Evolutionary conservation across 768 basidiomycete genomes (phyloP), one percentile per base, ranked within the genome.

Genomic region (Lentinula boryana): DNA sequence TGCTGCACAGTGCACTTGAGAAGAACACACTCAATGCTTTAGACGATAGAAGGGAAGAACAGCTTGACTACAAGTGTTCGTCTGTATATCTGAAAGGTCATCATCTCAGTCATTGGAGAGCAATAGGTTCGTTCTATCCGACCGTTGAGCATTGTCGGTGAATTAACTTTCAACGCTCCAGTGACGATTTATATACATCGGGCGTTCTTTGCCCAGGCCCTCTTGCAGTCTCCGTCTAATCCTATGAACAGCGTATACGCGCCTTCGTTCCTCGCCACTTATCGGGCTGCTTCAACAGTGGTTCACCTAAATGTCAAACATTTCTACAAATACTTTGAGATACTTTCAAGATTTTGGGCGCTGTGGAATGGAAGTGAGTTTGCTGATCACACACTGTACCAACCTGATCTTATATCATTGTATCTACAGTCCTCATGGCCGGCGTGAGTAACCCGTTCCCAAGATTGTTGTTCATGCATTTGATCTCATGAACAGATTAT

Each of bases 211-310:
- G 77, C 77, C 0, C 76, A 78, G 49, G 79, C 79, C 0, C 67
- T 81, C 56, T 68, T 76, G 10, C 77, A 79, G 36, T 67, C 71
- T 38, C 80, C 80, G 23, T 68, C 68, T 13, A 77, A 79, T 57
- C 80, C 80, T 12, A 72, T 80, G 7, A 70, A 73, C 16, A 77
- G 77, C 61, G 73, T 75, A 1, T 80, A 77, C 36, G 79, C 80
- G 0, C 77, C 80, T 5, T 80, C 80, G 8, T 78, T 79, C 65
- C 71, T 81, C 27, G 78, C 80, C 4, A 74, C 79, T 7, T 79
- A 79, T 64, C 74, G 77, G 46, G 76, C 77, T 58, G 80, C 80
- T 4, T 78, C 77, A 1, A 18, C 12, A 7, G 51, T 63, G 12
- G 21, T 56, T 0, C 23, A 56, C n/a, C 15, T 31, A 0, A 43